Evolutionary conservation across 164 flowering plant genomes (phyloP).

Genomic region (Warburgia ugandensis): DNA sequence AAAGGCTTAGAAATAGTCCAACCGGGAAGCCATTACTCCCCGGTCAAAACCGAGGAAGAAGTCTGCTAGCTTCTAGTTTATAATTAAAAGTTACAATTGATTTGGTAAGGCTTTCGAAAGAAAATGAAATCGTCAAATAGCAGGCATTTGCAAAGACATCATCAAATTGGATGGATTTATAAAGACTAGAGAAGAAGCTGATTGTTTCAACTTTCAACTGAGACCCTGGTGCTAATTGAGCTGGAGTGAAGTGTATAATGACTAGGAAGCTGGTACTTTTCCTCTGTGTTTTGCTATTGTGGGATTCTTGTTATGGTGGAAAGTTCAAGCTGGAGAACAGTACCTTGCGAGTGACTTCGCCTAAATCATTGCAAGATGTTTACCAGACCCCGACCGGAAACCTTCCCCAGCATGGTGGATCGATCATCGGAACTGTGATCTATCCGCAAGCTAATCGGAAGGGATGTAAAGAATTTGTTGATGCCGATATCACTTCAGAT

Average conservation of each 20-base stretch:
- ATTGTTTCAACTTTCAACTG: no score
- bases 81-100: no score
- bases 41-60: no score
- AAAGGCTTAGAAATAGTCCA: no score
- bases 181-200: no score
- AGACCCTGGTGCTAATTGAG: no score
- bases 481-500: slow-evolving; percentile 48
- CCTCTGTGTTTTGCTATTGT: slow-evolving; percentile 27
- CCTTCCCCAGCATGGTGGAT: slow-evolving; percentile 92
- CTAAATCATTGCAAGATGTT: slow-evolving; percentile 46
- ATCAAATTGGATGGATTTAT: no score
- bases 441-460: slow-evolving; percentile 75
- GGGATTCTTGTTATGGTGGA: slow-evolving; percentile 44
- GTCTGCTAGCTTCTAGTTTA: no score
- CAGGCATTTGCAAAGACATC: no score
- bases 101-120: no score
- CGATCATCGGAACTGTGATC: slow-evolving; percentile 61
- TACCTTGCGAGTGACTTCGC: slow-evolving; percentile 76
- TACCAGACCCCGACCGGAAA: slow-evolving; percentile 91
- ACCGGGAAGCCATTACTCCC: no score
- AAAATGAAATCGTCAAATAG: no score
- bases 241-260: slow-evolving; percentile 29
- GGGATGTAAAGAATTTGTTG: slow-evolving; percentile 59
- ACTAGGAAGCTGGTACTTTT: slow-evolving; percentile 36
- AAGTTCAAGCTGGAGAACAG: slow-evolving; percentile 97